These are phyloP conservation scores for Phytopythium boreale DNA, from an alignment of 352 stramenopile species.

Conservation along the genomic window DNA sequence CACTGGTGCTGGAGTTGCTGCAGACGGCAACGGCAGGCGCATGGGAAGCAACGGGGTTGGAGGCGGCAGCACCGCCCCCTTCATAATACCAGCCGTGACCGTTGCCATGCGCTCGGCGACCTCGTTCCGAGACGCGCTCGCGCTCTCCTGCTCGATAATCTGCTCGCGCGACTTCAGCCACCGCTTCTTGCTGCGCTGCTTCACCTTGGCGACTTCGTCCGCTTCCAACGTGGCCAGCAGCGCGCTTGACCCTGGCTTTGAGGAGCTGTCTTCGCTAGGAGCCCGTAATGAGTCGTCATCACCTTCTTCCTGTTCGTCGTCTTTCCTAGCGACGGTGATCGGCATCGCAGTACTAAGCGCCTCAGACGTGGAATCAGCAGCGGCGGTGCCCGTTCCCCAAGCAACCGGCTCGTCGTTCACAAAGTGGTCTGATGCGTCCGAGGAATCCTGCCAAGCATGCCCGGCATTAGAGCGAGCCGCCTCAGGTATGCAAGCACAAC, in stretches of 20 bases:
- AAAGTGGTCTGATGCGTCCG: constrained; percentile 1
- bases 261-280: background rate
- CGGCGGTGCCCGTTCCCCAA: background rate
- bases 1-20: background rate
- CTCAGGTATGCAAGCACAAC: too few species aligned
- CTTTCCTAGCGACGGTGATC: background rate
- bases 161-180: constrained; percentile 59
- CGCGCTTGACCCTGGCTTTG: constrained; percentile 15
- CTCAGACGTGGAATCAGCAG: background rate
- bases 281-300: constrained; percentile 1
- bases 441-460: constrained; percentile 6
- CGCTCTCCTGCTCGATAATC: constrained; percentile 58
- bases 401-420: constrained; percentile 13
- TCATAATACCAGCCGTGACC: constrained; percentile 14
- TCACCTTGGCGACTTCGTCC: constrained; percentile 43
- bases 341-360: background rate
- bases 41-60: background rate
- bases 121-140: constrained; percentile 44
- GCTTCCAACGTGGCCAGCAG: constrained; percentile 53
- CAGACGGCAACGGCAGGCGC: background rate
- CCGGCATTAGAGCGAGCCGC: background rate
- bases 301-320: background rate
- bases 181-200: constrained; percentile 54
- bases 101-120: constrained; percentile 33
- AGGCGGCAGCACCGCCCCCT: constrained; percentile 4